Conservation (phyloP, 2,329 filamentous ascomycete genomes). For the Achaetomium macrosporum region DNA sequence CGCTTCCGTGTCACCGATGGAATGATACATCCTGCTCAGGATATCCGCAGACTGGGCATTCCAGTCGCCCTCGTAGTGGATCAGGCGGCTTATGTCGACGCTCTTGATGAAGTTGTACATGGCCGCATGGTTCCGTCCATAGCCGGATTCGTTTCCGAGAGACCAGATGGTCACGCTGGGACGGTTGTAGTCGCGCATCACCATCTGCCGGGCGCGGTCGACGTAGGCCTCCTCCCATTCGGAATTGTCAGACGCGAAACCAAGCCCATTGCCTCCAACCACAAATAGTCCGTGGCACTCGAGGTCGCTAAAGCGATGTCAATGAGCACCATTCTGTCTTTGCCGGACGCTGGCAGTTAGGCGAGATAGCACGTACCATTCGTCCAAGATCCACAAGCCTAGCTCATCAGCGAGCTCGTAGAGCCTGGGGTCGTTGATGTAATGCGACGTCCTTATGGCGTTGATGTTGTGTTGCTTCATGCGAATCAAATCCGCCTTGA, state of each 20-base stretch:
- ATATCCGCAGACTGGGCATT: conserved; percentile 52
- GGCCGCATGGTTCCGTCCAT: conserved; percentile 55
- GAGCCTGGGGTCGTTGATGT: conserved; percentile 46
- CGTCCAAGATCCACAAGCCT: conserved; percentile 48
- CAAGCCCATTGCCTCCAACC: conserved; percentile 33
- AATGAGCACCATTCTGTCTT: neutral
- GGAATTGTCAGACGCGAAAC: conserved; percentile 51
- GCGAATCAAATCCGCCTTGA: conserved; percentile 47
- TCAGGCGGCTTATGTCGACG: conserved; percentile 47
- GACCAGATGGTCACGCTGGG: conserved; percentile 62
- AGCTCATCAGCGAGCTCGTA: conserved; percentile 50
- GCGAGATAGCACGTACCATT: conserved; percentile 20
- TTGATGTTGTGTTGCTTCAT: conserved; percentile 60
- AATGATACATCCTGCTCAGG: conserved; percentile 57
- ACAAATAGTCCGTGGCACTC: conserved; percentile 41
- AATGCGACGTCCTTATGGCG: conserved; percentile 53
- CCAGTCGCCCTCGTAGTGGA: conserved; percentile 59
- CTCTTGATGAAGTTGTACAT: conserved; percentile 58
- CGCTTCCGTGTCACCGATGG: conserved; percentile 36
- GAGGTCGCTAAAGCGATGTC: conserved; percentile 25
- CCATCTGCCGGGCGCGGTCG: conserved; percentile 57
- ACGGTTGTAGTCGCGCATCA: conserved; percentile 60
- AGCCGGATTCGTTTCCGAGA: conserved; percentile 63
- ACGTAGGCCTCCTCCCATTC: conserved; percentile 56
- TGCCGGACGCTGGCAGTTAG: neutral